phyloP scores from a whole-genome alignment of 1,284 basidiomycete species.

The Vanrija pseudolonga region DNA sequence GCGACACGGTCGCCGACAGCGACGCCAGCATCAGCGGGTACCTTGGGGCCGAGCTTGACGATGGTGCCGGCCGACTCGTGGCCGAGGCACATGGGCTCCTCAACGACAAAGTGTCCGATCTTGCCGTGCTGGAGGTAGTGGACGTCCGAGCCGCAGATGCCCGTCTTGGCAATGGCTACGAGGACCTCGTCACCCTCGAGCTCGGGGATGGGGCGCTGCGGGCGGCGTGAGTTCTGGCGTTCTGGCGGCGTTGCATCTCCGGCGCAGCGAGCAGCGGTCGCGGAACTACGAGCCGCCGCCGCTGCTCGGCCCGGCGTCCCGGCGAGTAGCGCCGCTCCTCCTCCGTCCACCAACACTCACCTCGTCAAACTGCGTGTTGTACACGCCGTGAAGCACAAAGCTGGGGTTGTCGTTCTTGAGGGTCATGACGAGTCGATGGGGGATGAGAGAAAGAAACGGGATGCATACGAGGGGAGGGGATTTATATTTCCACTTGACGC shows the following conservation, averaged over 20 bases:
- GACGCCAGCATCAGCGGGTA: conserved; percentile 22
- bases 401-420: conserved; percentile 43
- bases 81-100: conserved; percentile 48
- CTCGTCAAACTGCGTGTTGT: conserved; percentile 50
- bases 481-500: no score
- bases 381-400: conserved; percentile 47
- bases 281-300: background rate
- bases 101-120: conserved; percentile 46
- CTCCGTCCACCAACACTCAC: conserved; percentile 30
- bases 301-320: background rate
- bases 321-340: background rate
- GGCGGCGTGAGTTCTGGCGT: background rate
- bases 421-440: background rate
- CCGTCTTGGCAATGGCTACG: conserved; percentile 87
- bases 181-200: conserved; percentile 75
- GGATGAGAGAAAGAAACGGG: background rate
- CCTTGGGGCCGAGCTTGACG: conserved; percentile 36
- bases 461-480: background rate
- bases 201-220: conserved; percentile 68
- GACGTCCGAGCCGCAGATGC: conserved; percentile 87
- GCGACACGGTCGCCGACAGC: conserved; percentile 50
- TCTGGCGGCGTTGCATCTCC: background rate
- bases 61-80: conserved; percentile 42
- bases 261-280: background rate
- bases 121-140: conserved; percentile 44